phyloP scores from a whole-genome alignment of 139 green algal genomes.

The Desmodesmus armatus region DNA sequence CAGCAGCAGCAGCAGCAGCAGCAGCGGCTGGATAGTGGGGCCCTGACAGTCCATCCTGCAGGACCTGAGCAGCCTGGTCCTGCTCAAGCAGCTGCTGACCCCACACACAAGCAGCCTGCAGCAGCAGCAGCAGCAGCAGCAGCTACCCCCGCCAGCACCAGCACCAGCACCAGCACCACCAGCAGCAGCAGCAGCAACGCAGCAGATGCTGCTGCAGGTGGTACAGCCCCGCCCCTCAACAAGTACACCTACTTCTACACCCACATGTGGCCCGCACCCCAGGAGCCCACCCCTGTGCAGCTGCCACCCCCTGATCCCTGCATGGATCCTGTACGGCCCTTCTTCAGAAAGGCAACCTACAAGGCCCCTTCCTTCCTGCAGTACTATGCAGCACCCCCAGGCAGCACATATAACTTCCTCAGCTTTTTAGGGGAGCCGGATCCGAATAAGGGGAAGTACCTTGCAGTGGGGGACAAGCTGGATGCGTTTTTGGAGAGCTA shows the following conservation, averaged over 20 bases:
- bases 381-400: conserved; percentile 34
- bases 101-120: no score
- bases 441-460: conserved; percentile 49
- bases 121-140: conserved; percentile 19
- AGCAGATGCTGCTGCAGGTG: not conserved
- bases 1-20: conserved; percentile 2
- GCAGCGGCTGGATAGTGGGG: not conserved
- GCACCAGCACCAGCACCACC: conserved; percentile 1
- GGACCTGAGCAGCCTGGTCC: not conserved
- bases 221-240: not conserved
- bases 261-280: not conserved
- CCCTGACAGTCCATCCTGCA: not conserved
- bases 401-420: conserved; percentile 50
- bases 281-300: conserved; percentile 6
- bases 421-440: conserved; percentile 57
- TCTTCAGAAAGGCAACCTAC: not conserved
- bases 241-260: not conserved
- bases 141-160: not conserved
- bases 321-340: not conserved
- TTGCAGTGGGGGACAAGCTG: conserved; percentile 32
- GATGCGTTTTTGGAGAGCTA: conserved; percentile 39
- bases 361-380: conserved; percentile 48
- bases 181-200: not conserved
- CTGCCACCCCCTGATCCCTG: conserved; percentile 1
- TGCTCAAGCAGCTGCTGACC: no score